Evolutionary conservation across 2,329 filamentous ascomycete species (phyloP), one percentile per base, ranked within the genome.

Genomic region (Phaeosphaeria sp.): DNA sequence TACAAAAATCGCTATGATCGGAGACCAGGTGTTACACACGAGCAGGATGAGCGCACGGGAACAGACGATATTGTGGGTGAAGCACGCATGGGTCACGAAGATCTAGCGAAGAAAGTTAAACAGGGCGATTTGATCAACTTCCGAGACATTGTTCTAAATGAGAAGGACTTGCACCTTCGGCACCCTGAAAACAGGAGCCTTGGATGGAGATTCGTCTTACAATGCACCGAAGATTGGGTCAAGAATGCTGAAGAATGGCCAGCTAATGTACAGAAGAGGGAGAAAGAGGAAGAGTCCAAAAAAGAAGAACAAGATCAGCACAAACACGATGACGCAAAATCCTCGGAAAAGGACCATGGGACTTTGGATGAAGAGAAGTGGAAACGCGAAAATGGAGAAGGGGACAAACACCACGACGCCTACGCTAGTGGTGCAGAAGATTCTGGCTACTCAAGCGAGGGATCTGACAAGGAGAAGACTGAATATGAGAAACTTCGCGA

Each of bases 151-250:
- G 47, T 63, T 13, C 33, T 54, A 36, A 46, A 52, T 0, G 22
- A 70, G 46, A 52, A 81, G 68, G 77, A 84, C 56, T 77, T 82
- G 43, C 78, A 82, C 64, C 63, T 84, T 3, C 60, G 73, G 0
- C 71, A 79, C 46, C 81, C 81, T 0, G 75, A 80, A 18, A 77
- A 80, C 30, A 77, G 79, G 52, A 79, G 81, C 3, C 51, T 77
- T 4, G 80, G 81, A 7, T 85, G 83, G 82, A 73, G 83, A 36
- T 83, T 81, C 62, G 80, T 84, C 11, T 69, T 85, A 0, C 73
- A 84, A 36, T 75, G 77, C 10, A 81, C 80, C 0, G 82, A 85
- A 56, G 76, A 82, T 50, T 82, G 78, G 69, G 74, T 85, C 54
- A 85, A 83, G 67, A 76, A 81, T 39, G 64, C 76, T 7, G 74